phyloP scores from a whole-genome alignment of 805 yeast genomes.

The Cyberlindnera galapagoensis region DNA sequence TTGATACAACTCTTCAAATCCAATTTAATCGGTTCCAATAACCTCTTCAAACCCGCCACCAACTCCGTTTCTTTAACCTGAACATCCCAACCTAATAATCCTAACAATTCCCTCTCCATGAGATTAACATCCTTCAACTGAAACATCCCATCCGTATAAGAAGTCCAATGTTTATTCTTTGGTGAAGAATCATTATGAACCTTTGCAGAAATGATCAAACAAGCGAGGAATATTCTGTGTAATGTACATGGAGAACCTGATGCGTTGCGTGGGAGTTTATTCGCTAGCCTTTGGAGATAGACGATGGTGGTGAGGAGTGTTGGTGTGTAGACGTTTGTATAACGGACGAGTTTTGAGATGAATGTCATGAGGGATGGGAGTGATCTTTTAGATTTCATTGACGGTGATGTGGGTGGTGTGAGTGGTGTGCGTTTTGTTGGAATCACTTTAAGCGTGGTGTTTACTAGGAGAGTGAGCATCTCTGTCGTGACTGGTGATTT shows the following conservation, averaged over 20 bases:
- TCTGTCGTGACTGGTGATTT: slow-evolving; percentile 67
- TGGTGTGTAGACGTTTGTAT: slow-evolving; percentile 76
- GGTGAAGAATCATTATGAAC: slow-evolving; percentile 76
- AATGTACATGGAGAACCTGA: slow-evolving; percentile 75
- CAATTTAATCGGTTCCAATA: slow-evolving; percentile 67
- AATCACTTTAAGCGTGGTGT: slow-evolving; percentile 57
- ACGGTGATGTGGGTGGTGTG: slow-evolving; percentile 32
- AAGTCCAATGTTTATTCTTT: slow-evolving; percentile 74
- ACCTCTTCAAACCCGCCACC: slow-evolving; percentile 57
- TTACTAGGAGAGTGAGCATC: slow-evolving; percentile 65
- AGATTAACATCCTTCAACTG: slow-evolving; percentile 61
- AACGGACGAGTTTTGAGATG: slow-evolving; percentile 62
- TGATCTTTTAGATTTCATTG: slow-evolving; percentile 8
- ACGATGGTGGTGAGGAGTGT: slow-evolving; percentile 69
- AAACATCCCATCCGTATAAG: slow-evolving; percentile 70
- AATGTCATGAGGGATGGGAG: slow-evolving; percentile 69
- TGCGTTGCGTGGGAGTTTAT: slow-evolving; percentile 61
- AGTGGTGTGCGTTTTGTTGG: slow-evolving; percentile 43
- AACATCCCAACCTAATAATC: slow-evolving; percentile 66
- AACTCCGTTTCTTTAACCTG: slow-evolving; percentile 64
- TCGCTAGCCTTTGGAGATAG: slow-evolving; percentile 54
- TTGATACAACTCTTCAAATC: slow-evolving; percentile 28
- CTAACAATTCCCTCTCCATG: slow-evolving; percentile 74
- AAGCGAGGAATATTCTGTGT: slow-evolving; percentile 70
- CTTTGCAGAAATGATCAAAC: slow-evolving; percentile 67